Evolutionary conservation across 495 filamentous ascomycete species (phyloP).

Genomic region (Hypomontagnella submonticulosa): DNA sequence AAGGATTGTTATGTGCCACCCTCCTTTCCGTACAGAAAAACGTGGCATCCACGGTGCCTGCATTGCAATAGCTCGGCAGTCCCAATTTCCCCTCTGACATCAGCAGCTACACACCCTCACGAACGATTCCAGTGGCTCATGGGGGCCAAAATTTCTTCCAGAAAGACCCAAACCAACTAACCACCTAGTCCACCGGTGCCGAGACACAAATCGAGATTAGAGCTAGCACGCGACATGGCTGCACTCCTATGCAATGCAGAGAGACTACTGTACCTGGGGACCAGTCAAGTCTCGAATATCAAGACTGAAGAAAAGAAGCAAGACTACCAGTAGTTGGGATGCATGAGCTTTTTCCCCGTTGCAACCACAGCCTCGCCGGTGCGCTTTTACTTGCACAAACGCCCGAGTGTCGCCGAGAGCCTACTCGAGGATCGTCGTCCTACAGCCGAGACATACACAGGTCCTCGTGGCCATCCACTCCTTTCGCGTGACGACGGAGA

Average conservation of each 20-base stretch:
- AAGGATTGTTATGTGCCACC: slow-evolving; percentile 41
- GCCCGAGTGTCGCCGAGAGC: slow-evolving; percentile 25
- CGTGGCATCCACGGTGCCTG: slow-evolving; percentile 44
- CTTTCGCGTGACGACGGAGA: slow-evolving; percentile 20
- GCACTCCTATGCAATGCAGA: slow-evolving; percentile 28
- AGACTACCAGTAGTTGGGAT: slow-evolving; percentile 6
- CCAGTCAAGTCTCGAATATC: background rate
- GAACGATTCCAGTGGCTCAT: slow-evolving; percentile 9
- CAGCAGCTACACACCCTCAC: slow-evolving; percentile 35
- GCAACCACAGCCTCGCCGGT: slow-evolving; percentile 23
- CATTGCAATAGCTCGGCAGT: slow-evolving; percentile 40
- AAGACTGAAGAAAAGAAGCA: background rate
- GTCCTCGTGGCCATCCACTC: slow-evolving; percentile 22
- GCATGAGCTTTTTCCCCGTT: slow-evolving; percentile 10
- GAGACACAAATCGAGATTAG: slow-evolving; percentile 4
- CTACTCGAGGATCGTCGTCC: slow-evolving; percentile 21
- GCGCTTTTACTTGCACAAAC: slow-evolving; percentile 1
- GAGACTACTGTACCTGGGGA: background rate
- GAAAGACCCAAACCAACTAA: slow-evolving; percentile 12
- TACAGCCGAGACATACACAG: slow-evolving; percentile 32
- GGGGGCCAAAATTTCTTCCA: background rate
- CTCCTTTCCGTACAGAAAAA: slow-evolving; percentile 36
- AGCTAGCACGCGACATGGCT: too few species aligned
- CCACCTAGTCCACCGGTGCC: slow-evolving; percentile 4
- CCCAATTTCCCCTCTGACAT: slow-evolving; percentile 41